A percentile compares a stretch with the other conserved stretches of the same genome.
Conservation (phyloP, 2,329 filamentous ascomycete genomes). For the Fusarium sambucinum region DNA sequence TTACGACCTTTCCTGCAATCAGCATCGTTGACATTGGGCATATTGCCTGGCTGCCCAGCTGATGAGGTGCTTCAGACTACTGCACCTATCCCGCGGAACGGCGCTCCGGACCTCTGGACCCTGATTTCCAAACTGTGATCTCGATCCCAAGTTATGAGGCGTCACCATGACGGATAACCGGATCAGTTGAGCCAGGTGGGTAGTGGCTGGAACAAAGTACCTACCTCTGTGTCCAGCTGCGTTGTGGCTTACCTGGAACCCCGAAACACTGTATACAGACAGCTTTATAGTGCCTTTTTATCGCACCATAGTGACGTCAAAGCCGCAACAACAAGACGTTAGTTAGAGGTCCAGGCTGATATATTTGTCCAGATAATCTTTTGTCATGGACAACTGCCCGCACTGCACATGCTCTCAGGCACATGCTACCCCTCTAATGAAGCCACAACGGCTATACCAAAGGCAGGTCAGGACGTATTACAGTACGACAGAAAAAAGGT, state of each 20-base stretch:
- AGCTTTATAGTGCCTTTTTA: neutral
- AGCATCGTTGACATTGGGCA: neutral
- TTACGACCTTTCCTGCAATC: neutral
- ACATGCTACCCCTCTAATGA: neutral
- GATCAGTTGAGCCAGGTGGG: constrained; percentile 23
- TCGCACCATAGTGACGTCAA: constrained; percentile 50
- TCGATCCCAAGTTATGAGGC: constrained; percentile 47
- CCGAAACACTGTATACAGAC: constrained; percentile 37
- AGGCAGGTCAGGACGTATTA: constrained; percentile 19
- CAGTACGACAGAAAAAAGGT: constrained; percentile 20
- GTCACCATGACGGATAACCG: constrained; percentile 46
- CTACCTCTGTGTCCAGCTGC: neutral
- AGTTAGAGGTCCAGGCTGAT: constrained; percentile 30
- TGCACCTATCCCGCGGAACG: constrained; percentile 33
- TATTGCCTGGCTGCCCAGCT: constrained; percentile 7
- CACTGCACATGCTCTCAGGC: constrained; percentile 7
- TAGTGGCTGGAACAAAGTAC: constrained; percentile 15
- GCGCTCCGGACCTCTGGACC: constrained; percentile 45
- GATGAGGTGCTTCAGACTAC: constrained; percentile 15
- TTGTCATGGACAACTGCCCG: constrained; percentile 9
- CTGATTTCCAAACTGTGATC: constrained; percentile 50
- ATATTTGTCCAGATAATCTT: constrained; percentile 8
- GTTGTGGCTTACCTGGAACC: constrained; percentile 22
- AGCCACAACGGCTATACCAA: constrained; percentile 15
- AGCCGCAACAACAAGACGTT: constrained; percentile 23